A percentile compares a stretch with the other conserved stretches of the same genome.
Conservation (phyloP, 2,329 filamentous ascomycete species). For the Aspergillus ibericus region DNA sequence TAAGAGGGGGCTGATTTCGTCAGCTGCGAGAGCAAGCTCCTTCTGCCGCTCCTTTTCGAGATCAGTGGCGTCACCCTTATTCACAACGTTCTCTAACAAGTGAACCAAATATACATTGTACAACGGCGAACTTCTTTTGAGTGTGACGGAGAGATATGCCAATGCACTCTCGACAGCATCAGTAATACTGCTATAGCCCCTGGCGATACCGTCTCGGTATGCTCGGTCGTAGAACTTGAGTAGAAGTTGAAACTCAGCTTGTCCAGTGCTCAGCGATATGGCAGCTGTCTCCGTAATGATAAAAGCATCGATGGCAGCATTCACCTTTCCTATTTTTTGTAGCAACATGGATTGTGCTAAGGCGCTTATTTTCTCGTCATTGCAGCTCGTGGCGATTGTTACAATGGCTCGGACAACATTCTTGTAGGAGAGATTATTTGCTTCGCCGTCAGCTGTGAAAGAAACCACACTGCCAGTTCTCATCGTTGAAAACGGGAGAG, state of each 20-base stretch:
- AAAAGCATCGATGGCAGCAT: conserved; percentile 73
- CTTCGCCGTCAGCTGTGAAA: conserved; percentile 70
- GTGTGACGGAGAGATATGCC: conserved; percentile 71
- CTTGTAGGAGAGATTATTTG: conserved; percentile 75
- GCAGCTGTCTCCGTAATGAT: conserved; percentile 81
- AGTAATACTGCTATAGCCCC: conserved; percentile 66
- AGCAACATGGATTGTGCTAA: conserved; percentile 91
- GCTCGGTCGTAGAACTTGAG: conserved; percentile 80
- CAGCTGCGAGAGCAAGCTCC: conserved; percentile 78
- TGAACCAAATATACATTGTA: conserved; percentile 83
- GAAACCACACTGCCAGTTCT: conserved; percentile 60
- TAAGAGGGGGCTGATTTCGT: conserved; percentile 83
- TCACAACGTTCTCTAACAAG: conserved; percentile 81
- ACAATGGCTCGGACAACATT: conserved; percentile 96
- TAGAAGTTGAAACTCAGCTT: conserved; percentile 79
- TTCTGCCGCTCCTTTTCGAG: conserved; percentile 70
- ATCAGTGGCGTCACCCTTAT: conserved; percentile 82
- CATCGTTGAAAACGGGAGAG: conserved; percentile 36
- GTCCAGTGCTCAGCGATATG: conserved; percentile 73
- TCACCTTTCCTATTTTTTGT: conserved; percentile 92
- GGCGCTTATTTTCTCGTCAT: conserved; percentile 89
- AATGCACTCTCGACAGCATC: conserved; percentile 79
- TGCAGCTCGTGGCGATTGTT: conserved; percentile 76
- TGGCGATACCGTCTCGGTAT: conserved; percentile 69
- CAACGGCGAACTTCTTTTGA: conserved; percentile 66